Percentiles rank a stretch among this genome's conserved stretches.
phyloP scores from a whole-genome alignment of 1,139 yeast genomes.

The Magnusiomyces ingens region DNA sequence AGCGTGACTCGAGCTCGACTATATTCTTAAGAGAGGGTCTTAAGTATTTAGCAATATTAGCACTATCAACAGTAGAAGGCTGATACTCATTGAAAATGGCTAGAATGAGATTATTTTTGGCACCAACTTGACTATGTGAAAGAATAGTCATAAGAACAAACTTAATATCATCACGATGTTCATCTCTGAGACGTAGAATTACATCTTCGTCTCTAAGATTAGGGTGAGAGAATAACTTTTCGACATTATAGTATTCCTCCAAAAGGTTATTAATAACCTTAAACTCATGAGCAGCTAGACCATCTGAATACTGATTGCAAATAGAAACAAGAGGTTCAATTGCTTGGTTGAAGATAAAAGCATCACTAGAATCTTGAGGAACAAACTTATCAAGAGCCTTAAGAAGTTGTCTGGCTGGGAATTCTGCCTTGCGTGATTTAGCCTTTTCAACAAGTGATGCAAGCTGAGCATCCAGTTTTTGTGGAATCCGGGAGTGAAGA shows the following conservation, averaged over 20 bases:
- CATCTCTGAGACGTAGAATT: constrained; percentile 78
- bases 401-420: constrained; percentile 83
- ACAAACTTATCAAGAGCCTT: constrained; percentile 52
- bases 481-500: constrained; percentile 81
- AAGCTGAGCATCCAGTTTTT: constrained; percentile 63
- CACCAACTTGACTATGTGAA: constrained; percentile 89
- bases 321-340: constrained; percentile 69
- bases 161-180: constrained; percentile 66
- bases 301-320: constrained; percentile 63
- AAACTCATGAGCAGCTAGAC: constrained; percentile 79
- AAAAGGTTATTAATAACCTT: constrained; percentile 63
- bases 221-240: constrained; percentile 67
- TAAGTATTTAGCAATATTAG: constrained; percentile 58
- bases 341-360: constrained; percentile 43
- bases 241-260: constrained; percentile 68
- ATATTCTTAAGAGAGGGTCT: constrained; percentile 66
- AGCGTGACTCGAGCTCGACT: constrained; percentile 82
- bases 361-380: constrained; percentile 43
- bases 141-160: constrained; percentile 67
- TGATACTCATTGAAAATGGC: constrained; percentile 73
- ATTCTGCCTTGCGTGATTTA: constrained; percentile 64
- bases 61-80: constrained; percentile 54
- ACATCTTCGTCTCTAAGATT: constrained; percentile 72
- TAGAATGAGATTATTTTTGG: constrained; percentile 81
- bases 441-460: constrained; percentile 52